Evolutionary conservation across 2,329 filamentous ascomycete genomes (phyloP), one percentile per base, ranked within the genome.

Genomic region (Boeremia lycopersici): DNA sequence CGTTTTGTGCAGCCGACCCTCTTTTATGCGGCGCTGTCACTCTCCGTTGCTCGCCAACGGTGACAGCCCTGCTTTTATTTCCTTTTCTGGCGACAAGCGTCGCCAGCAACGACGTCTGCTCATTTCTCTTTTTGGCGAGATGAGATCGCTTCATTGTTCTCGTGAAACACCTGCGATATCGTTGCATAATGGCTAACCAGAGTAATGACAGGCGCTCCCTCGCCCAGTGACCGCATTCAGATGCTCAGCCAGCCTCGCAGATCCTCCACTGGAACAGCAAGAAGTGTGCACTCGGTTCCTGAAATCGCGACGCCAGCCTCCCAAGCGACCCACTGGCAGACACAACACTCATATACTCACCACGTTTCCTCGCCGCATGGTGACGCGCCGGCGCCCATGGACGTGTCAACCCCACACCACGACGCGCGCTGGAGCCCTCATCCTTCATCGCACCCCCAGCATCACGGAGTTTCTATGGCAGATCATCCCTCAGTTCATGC

Each of bases 201-300:
- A 50, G 15, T 33, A 19, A 61, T 61, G 38, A 63, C 60, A 67
- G 68, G 69, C 39, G 72, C 72, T 19, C 70, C 72, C 13, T 75
- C 72, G n/a, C 73, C 74, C 29, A 74, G 69, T 57, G 73, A 76
- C 54, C 65, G 74, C 36, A 65, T 75, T 40, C 72, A 74, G 48
- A 75, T 76, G 59, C 68, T 74, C 53, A 74, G 69, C 67, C 71
- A 74, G 40, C 68, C 71, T 12, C 63, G 74, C 44, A 67, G 71
- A 51, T 70, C 71, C 11, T 75, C 74, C 30, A 74, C 73, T 13
- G 68, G 71, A 34, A 75, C 71, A 17, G 66, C 72, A n/a, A 65
- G 73, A 38, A 75, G 71, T 54, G 68, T 70, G 13, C 73, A 74
- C 58, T 73, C 72, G 31, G 67, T 74, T 17, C 64, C 72, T 19